phyloP scores from a whole-genome alignment of 73 alveolate genomes.

The Paramecium bursaria region DNA sequence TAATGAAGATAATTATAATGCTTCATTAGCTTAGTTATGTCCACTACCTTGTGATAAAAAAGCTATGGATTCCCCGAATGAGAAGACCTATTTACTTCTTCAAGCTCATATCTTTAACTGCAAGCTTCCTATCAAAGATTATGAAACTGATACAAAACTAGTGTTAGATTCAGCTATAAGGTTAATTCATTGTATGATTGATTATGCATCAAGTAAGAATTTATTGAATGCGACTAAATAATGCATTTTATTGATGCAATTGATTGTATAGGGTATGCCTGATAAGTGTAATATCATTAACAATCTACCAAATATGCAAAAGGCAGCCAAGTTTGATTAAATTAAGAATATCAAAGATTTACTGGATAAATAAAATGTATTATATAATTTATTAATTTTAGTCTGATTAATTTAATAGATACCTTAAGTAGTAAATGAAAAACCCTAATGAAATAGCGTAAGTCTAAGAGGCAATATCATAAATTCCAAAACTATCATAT shows the following conservation, averaged over 20 bases:
- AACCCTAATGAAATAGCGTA: neutral
- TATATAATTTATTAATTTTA: constrained; percentile 14
- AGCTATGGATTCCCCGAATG: constrained; percentile 88
- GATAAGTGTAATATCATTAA: constrained; percentile 18
- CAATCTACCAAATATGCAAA: constrained; percentile 43
- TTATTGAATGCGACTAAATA: constrained; percentile 32
- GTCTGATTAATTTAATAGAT: constrained; percentile 32
- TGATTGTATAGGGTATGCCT: constrained; percentile 47
- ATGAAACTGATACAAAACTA: constrained; percentile 95
- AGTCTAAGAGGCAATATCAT: constrained; percentile 44
- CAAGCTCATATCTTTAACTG: constrained; percentile 95
- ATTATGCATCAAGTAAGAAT: constrained; percentile 81
- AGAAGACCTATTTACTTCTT: constrained; percentile 91
- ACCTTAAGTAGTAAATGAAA: constrained; percentile 1
- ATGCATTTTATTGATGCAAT: constrained; percentile 19
- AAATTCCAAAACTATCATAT: constrained; percentile 46
- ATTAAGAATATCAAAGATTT: constrained; percentile 25
- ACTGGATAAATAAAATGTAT: constrained; percentile 21
- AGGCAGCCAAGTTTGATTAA: neutral
- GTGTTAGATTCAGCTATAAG: constrained; percentile 95
- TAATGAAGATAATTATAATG: constrained; percentile 97
- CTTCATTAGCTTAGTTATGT: constrained; percentile 90
- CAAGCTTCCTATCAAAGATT: constrained; percentile 97
- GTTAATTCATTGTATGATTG: constrained; percentile 95
- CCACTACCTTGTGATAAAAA: constrained; percentile 88